Percentiles rank a stretch among this genome's conserved stretches.
phyloP scores from a whole-genome alignment of 2,329 filamentous ascomycete genomes.

The Helotiales sp. region DNA sequence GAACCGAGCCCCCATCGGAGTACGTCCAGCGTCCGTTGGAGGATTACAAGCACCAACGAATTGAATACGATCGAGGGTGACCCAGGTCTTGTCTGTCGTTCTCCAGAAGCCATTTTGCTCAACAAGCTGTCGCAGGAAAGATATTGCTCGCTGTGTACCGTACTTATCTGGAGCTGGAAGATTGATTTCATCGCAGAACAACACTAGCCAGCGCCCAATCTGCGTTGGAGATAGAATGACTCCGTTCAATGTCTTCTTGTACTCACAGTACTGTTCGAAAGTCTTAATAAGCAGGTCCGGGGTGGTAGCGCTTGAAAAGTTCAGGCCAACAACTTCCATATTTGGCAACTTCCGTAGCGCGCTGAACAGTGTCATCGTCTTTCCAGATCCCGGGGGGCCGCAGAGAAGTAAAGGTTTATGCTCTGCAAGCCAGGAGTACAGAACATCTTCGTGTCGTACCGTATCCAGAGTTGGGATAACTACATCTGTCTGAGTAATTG shows the following conservation, averaged over 20 bases:
- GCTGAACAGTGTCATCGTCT: constrained; percentile 99
- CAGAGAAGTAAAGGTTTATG: constrained; percentile 97
- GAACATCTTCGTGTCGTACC: constrained; percentile 95
- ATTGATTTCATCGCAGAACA: constrained; percentile 99
- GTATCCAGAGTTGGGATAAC: constrained; percentile 98
- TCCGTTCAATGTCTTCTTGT: constrained; percentile 96
- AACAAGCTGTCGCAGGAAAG: constrained; percentile 94
- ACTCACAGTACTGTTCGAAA: constrained; percentile 99
- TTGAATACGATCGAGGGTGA: constrained; percentile 94
- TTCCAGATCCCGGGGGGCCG: constrained; percentile 96
- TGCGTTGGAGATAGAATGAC: constrained; percentile 95
- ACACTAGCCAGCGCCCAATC: constrained; percentile 94
- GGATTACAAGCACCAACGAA: constrained; percentile 99
- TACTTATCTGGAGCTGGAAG: constrained; percentile 97
- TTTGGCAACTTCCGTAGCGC: constrained; percentile 94
- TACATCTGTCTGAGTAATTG: constrained; percentile 94
- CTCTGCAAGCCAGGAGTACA: constrained; percentile 98
- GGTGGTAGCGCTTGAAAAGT: constrained; percentile 98
- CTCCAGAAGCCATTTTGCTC: constrained; percentile 99
- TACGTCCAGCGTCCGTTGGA: constrained; percentile 94
- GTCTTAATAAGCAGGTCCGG: constrained; percentile 98
- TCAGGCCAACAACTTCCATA: constrained; percentile 98
- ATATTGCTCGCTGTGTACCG: constrained; percentile 94
- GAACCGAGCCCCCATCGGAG: constrained; percentile 89
- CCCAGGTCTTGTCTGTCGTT: constrained; percentile 96